phyloP scores from a whole-genome alignment of 176 grass and related monocot species.

The Oryza glaberrima region DNA sequence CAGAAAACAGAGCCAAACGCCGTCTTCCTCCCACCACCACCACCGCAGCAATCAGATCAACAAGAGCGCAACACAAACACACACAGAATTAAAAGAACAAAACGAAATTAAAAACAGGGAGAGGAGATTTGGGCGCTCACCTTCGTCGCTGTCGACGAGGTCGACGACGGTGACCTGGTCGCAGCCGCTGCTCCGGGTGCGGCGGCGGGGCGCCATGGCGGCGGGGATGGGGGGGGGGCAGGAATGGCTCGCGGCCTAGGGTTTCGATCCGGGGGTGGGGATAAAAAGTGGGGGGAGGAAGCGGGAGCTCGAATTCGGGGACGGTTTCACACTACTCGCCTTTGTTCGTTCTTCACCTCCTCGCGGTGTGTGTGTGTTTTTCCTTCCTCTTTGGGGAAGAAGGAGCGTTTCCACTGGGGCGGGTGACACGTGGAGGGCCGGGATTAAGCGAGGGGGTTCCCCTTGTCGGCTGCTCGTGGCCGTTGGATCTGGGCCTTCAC shows the following conservation, averaged over 20 bases:
- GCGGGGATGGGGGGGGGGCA: no score
- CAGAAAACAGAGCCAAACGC: not conserved
- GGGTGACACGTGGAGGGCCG: not conserved
- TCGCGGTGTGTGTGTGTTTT: not conserved
- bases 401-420: not conserved
- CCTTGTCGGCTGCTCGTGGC: not conserved
- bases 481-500: constrained; percentile 9
- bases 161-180: constrained; percentile 39
- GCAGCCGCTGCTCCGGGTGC: not conserved
- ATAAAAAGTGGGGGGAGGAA: not conserved
- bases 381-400: not conserved
- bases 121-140: not conserved
- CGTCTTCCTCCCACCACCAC: not conserved
- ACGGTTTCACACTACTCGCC: not conserved
- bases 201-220: constrained; percentile 25
- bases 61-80: not conserved
- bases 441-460: not conserved
- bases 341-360: not conserved
- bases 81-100: not conserved
- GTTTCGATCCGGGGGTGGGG: not conserved
- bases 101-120: not conserved
- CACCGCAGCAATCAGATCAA: not conserved
- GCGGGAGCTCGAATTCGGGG: constrained; percentile 23
- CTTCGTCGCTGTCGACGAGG: constrained; percentile 45
- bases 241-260: constrained; percentile 2